Percentiles rank a stretch among this genome's conserved stretches.
These are phyloP conservation scores for Gyromitra esculenta DNA, from an alignment of 2,329 filamentous ascomycete species.

Conservation along the genomic window DNA sequence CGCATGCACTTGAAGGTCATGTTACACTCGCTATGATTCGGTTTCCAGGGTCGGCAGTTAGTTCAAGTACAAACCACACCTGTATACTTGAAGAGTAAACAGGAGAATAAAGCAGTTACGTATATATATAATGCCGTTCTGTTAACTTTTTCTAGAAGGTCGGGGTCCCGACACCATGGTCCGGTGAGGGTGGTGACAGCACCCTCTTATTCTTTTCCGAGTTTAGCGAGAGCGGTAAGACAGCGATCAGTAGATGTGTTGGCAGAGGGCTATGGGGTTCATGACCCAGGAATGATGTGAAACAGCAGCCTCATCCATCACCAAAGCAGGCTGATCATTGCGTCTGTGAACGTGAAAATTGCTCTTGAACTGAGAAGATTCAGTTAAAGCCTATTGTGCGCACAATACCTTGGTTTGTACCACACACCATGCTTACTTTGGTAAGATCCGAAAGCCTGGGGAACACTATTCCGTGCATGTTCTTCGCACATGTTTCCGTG, in stretches of 20 bases:
- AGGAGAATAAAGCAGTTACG: conserved; percentile 1
- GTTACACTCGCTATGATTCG: conserved; percentile 9
- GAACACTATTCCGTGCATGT: conserved; percentile 35
- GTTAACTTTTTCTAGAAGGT: conserved; percentile 43
- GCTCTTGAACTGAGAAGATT: conserved; percentile 2
- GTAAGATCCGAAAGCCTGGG: conserved; percentile 35
- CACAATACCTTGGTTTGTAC: conserved; percentile 17
- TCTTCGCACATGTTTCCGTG: conserved; percentile 32
- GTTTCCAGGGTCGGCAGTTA: conserved; percentile 22
- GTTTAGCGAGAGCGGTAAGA: conserved; percentile 37
- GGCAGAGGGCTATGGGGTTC: conserved; percentile 23
- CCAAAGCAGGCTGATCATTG: conserved; percentile 44
- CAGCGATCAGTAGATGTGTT: conserved; percentile 37
- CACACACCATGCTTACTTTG: conserved; percentile 16
- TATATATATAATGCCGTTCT: conserved; percentile 23
- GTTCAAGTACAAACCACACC: background rate
- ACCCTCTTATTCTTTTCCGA: conserved; percentile 30
- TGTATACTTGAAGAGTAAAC: background rate
- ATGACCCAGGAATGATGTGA: conserved; percentile 34
- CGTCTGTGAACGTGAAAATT: conserved; percentile 30
- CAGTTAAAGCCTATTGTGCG: conserved; percentile 13
- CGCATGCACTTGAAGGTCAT: conserved; percentile 1
- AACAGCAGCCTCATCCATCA: conserved; percentile 39
- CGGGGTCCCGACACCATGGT: conserved; percentile 44
- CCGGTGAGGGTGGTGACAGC: conserved; percentile 31